phyloP scores from a whole-genome alignment of 176 grass and related monocot species.

The Triticum timopheevii region DNA sequence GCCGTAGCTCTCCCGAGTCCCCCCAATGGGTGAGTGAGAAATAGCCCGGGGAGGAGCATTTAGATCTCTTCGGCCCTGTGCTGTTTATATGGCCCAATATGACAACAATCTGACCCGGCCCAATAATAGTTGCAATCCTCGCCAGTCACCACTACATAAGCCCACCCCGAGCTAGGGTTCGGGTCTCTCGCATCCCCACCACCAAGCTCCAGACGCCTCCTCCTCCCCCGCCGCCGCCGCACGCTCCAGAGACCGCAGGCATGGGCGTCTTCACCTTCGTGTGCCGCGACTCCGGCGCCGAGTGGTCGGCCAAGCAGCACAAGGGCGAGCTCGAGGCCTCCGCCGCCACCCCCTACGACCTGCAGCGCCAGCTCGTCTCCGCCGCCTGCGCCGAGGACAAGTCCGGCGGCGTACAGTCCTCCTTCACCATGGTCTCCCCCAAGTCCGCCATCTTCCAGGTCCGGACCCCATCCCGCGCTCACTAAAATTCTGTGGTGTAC shows the following conservation, averaged over 20 bases:
- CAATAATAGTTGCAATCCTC: neutral
- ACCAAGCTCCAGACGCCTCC: neutral
- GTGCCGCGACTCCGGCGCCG: conserved; percentile 63
- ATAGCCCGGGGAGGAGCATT: too few species aligned
- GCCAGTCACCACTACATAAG: conserved; percentile 28
- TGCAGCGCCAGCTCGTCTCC: conserved; percentile 73
- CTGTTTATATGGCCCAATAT: too few species aligned
- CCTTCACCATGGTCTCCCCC: conserved; percentile 85
- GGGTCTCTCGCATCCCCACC: neutral
- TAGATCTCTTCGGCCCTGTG: too few species aligned
- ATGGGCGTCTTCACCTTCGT: conserved; percentile 99
- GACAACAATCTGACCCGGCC: neutral
- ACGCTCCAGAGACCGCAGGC: conserved; percentile 4
- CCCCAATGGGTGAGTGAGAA: too few species aligned
- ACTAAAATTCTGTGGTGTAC: neutral
- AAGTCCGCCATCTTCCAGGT: conserved; percentile 91
- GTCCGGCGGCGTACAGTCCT: conserved; percentile 70
- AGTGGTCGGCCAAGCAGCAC: conserved; percentile 91
- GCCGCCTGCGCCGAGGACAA: conserved; percentile 51
- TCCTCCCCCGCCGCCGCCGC: conserved; percentile 14
- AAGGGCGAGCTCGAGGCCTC: conserved; percentile 65
- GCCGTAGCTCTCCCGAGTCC: too few species aligned
- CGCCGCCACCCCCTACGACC: conserved; percentile 59
- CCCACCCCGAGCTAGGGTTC: conserved; percentile 36
- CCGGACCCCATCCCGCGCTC: neutral